Percentiles rank a stretch among this genome's conserved stretches.
These are phyloP conservation scores for Heterobasidion irregulare DNA, from an alignment of 1,284 basidiomycete species.

Conservation along the genomic window DNA sequence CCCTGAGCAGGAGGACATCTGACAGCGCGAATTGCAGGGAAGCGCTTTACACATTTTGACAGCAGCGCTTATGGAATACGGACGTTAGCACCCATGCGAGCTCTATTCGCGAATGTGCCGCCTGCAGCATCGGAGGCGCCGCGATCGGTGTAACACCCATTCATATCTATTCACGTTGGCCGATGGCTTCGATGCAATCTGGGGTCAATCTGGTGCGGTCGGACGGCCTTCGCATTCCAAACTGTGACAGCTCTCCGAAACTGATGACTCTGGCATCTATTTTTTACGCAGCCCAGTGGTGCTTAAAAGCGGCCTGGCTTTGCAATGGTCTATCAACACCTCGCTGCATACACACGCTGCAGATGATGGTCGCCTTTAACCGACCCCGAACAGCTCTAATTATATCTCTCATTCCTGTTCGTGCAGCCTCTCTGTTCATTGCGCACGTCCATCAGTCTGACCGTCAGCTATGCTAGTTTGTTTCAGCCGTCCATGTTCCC, in stretches of 20 bases:
- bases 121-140: not conserved
- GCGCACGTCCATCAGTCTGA: too few species aligned
- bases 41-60: not conserved
- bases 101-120: not conserved
- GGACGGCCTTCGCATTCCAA: too few species aligned
- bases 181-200: too few species aligned
- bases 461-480: not conserved
- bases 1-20: too few species aligned
- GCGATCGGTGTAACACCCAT: not conserved
- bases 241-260: too few species aligned
- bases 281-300: too few species aligned
- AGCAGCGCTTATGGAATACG: too few species aligned
- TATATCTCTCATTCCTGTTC: not conserved
- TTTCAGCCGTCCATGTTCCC: slow-evolving; percentile 1
- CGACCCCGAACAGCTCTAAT: not conserved
- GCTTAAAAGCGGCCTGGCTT: not conserved
- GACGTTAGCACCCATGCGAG: not conserved
- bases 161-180: not conserved
- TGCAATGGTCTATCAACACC: not conserved
- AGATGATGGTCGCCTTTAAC: not conserved
- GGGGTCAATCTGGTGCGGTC: too few species aligned
- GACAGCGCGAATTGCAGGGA: not conserved
- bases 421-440: not conserved
- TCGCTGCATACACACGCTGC: not conserved
- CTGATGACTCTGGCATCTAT: too few species aligned